phyloP scores from a whole-genome alignment of 768 basidiomycete species.

The Podaxis carcinomalis region DNA sequence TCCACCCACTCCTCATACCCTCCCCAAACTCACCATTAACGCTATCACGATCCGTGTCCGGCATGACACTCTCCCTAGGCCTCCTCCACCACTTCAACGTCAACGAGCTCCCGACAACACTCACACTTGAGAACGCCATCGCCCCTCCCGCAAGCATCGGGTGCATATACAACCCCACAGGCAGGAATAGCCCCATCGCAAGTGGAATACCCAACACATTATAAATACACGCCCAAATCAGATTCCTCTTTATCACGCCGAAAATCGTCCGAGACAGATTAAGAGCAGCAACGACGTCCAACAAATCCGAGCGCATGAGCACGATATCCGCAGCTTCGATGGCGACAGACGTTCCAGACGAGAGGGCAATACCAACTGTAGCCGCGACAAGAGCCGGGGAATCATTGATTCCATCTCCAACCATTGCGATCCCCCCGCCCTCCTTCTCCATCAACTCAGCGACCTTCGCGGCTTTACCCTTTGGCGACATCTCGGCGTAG shows the following conservation, averaged over 20 bases:
- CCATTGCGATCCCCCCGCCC: conserved; percentile 85
- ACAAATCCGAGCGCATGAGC: conserved; percentile 92
- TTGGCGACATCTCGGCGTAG: conserved; percentile 91
- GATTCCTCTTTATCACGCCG: conserved; percentile 84
- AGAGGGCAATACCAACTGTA: conserved; percentile 94
- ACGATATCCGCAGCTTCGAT: conserved; percentile 98
- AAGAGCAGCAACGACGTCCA: conserved; percentile 96
- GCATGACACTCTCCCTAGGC: conserved; percentile 67
- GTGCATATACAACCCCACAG: conserved; percentile 87
- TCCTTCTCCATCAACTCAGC: conserved; percentile 73
- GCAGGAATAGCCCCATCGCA: conserved; percentile 95
- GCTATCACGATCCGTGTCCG: conserved; percentile 52
- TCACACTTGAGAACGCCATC: conserved; percentile 97
- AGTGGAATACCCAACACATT: conserved; percentile 92
- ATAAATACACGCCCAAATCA: conserved; percentile 95
- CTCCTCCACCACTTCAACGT: conserved; percentile 82
- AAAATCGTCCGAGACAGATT: conserved; percentile 89
- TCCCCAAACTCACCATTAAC: conserved; percentile 14
- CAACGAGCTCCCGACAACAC: conserved; percentile 88
- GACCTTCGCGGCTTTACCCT: conserved; percentile 88
- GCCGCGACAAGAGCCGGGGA: conserved; percentile 96
- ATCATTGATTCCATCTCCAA: conserved; percentile 99
- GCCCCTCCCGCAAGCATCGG: conserved; percentile 99
- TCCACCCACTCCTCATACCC: conserved; percentile 33
- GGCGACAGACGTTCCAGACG: conserved; percentile 94